These are phyloP conservation scores for Eudorina sp. DNA, from an alignment of 139 green algal species.

Conservation along the genomic window DNA sequence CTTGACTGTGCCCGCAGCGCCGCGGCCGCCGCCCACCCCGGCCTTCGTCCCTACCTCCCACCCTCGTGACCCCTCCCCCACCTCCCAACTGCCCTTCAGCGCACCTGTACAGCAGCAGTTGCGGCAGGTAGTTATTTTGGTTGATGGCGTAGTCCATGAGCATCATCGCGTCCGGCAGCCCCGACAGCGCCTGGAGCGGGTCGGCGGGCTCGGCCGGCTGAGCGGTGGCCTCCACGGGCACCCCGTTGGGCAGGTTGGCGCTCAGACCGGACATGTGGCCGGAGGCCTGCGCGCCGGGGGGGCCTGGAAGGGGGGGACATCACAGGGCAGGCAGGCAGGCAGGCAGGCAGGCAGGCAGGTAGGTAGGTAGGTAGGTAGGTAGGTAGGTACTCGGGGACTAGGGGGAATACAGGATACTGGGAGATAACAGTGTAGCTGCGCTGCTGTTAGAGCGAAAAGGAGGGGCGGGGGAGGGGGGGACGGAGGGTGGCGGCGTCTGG, in stretches of 20 bases:
- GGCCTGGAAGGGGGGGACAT: no score
- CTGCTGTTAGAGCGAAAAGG: no score
- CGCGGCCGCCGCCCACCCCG: no score
- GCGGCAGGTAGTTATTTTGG: slow-evolving; percentile 73
- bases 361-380: background rate
- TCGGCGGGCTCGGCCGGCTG: slow-evolving; percentile 19
- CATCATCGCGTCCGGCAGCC: slow-evolving; percentile 66
- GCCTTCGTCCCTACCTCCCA: no score
- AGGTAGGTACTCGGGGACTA: background rate
- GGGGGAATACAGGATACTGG: background rate
- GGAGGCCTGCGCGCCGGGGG: background rate
- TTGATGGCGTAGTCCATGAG: slow-evolving; percentile 74
- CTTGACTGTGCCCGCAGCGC: no score
- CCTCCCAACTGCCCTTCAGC: background rate
- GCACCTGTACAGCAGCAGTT: slow-evolving; percentile 79
- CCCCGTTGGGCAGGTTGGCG: slow-evolving; percentile 16
- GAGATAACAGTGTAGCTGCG: no score
- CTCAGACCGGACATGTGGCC: slow-evolving; percentile 32
- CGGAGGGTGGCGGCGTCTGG: no score
- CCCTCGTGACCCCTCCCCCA: no score
- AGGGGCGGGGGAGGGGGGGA: no score
- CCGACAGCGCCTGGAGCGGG: slow-evolving; percentile 54
- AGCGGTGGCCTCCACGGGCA: background rate
- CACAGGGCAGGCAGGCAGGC: no score
- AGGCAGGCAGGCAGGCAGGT: no score